Base-by-base conservation (phyloP, 129 eudicot species). In the Logfia minima region DNA sequence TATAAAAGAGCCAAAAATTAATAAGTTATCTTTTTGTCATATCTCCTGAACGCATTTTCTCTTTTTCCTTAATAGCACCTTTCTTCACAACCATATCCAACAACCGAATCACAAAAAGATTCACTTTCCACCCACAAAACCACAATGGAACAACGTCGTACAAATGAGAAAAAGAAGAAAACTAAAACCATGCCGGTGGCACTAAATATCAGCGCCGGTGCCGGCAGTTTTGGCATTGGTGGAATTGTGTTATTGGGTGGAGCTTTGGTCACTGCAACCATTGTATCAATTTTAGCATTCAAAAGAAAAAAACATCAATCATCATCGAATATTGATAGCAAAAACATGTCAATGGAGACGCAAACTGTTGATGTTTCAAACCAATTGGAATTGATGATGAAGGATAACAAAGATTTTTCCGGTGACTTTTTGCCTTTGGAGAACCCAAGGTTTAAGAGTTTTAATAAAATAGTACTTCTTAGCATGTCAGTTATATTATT, bases 231-330 rank as follows among this genome's bases (percentile, higher is more conserved):
- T 71, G 88, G 85, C 13, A 41, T 87, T 11, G 88, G 87, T 26
- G 87, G 85, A 16, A 29, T 89, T 29, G 34, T 88, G 58, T 72
- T 90, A 68, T 21, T 87, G 23, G 92, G 90, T 66, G 92, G 90
- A 41, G 88, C 82, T 18, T 60, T 88, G 64, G 88, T 85, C 26
- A 67, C 90, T 62, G 86, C 95, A 6, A 81, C 89, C 17, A 31
- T 90, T 29, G 86, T 82, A 6, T 82, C 89, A 17, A 71, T 75
- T 19, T 72, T 77, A 29, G 76, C 81, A 10, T 72, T 75, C 45
- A 77, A 53, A 55, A 66, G 26, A 28, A 75, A 64, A 56, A 78
- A 63, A 56, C 84, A 55, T 0, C 55, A 52, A 21, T 75, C 84
- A 60, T 55, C 89, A 63, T 78, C 77, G 35, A 24, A 24, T 24